Conservation (phyloP, 2,329 filamentous ascomycete species). For the Biscogniauxia mediterranea region DNA sequence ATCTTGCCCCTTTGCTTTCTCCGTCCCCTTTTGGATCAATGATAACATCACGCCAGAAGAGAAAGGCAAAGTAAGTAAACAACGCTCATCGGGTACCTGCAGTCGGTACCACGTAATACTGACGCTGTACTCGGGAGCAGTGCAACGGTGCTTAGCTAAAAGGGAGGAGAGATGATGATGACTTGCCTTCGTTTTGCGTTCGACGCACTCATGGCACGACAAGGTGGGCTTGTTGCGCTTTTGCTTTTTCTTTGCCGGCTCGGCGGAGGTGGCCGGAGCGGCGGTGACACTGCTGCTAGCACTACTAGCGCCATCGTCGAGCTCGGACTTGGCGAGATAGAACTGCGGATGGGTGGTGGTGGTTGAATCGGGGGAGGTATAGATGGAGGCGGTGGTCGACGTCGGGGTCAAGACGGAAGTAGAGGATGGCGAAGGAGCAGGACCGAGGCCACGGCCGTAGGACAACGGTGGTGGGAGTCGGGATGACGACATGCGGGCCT, state of each 20-base stretch:
- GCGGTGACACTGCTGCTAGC: slow-evolving; percentile 25
- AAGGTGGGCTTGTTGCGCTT: slow-evolving; percentile 82
- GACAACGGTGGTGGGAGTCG: slow-evolving; percentile 29
- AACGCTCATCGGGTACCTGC: slow-evolving; percentile 9
- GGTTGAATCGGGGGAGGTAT: slow-evolving; percentile 29
- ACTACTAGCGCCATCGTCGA: slow-evolving; percentile 28
- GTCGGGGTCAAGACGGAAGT: slow-evolving; percentile 27
- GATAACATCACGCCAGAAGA: background rate
- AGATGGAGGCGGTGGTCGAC: slow-evolving; percentile 27
- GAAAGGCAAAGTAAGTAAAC: background rate
- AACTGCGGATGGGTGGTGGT: slow-evolving; percentile 16
- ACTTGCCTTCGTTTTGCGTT: slow-evolving; percentile 76
- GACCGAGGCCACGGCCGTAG: slow-evolving; percentile 24
- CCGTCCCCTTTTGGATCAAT: background rate
- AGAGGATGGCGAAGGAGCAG: slow-evolving; percentile 24
- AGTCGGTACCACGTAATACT: slow-evolving; percentile 28
- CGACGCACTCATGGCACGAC: slow-evolving; percentile 76
- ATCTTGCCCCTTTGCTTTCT: background rate
- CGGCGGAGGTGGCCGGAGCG: slow-evolving; percentile 20
- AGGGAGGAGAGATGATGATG: background rate
- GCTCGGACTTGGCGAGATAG: slow-evolving; percentile 30
- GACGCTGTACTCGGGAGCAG: slow-evolving; percentile 21
- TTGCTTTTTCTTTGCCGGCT: slow-evolving; percentile 66
- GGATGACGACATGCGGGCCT: slow-evolving; percentile 29
- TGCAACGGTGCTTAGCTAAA: slow-evolving; percentile 8